Conservation (phyloP, 1,284 basidiomycete species). For the Fomes fomentarius region DNA sequence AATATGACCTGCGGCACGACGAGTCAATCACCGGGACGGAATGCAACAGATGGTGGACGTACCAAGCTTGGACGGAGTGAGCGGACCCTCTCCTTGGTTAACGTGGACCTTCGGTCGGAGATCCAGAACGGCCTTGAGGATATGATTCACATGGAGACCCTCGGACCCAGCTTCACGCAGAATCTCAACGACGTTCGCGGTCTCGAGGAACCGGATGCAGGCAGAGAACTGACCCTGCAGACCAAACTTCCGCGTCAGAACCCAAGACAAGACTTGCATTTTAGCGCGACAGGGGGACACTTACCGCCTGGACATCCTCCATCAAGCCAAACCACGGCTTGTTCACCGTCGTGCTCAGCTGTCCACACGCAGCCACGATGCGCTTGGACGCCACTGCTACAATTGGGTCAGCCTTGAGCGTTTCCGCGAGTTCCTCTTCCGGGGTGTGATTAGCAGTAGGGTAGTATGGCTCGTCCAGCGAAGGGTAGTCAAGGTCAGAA, state of each 20-base stretch:
- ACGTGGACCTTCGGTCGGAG: background rate
- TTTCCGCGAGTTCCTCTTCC: constrained; percentile 46
- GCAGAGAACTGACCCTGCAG: constrained; percentile 30
- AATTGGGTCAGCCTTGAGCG: constrained; percentile 54
- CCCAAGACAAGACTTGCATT: background rate
- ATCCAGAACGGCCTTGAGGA: constrained; percentile 36
- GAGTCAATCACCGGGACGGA: background rate
- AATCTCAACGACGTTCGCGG: constrained; percentile 68
- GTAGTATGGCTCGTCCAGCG: background rate
- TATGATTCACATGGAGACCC: constrained; percentile 60
- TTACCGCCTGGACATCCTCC: constrained; percentile 64
- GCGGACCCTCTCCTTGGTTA: too few relatives aligned
- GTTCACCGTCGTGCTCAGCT: constrained; percentile 64
- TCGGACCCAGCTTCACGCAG: constrained; percentile 58
- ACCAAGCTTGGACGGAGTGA: constrained; percentile 16
- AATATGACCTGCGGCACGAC: background rate
- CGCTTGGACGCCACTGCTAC: constrained; percentile 58
- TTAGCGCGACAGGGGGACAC: too few relatives aligned
- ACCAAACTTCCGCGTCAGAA: background rate
- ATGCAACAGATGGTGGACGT: too few relatives aligned
- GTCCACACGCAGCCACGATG: constrained; percentile 69
- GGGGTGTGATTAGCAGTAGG: background rate
- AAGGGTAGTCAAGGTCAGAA: constrained; percentile 2
- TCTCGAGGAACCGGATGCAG: constrained; percentile 67
- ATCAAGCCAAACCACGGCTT: constrained; percentile 63